Evolutionary conservation across 2,329 filamentous ascomycete genomes (phyloP), one percentile per base, ranked within the genome.

Genomic region (Colletotrichum gigasporum): DNA sequence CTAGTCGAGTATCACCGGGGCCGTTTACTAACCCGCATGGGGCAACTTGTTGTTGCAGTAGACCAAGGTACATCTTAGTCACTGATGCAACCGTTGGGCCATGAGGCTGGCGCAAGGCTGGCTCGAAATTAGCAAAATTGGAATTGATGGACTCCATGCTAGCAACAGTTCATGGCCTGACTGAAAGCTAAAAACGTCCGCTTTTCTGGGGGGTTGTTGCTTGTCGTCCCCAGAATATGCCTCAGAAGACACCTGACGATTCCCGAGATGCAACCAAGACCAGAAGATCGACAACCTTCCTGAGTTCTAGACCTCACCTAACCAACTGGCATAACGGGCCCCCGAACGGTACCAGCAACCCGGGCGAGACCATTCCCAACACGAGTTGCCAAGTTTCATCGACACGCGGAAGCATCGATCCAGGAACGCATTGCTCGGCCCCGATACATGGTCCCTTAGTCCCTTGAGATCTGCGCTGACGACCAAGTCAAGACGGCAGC

Each of bases 251-350:
- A 42, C 26, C 47, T 44, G 41, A 63, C 55, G 47, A 64, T 54
- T 51, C 45, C 28, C 60, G 47, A 52, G 8, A 18, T 34, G 47
- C 60, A 45, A 47, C 60, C 16, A 47, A 42, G 45, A 45, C 45
- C 11, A 52, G 24, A 45, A n/a, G 47, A 63, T 59, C 60, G 54
- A 53, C 45, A 47, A 39, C 45, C 54, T 59, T 53, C 54, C 16
- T 16, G 32, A 24, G 48, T 48, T n/a, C 61, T 53, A 47, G 55
- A 42, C 20, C 42, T 9, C 10, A 44, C 22, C 30, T 20, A 22
- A 24, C 42, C 42, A 22, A 20, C 26, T 44, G 22, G 24, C 47
- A 61, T 24, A 20, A 11, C 20, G 24, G 16, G 22, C 16, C 45
- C 22, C 37, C 45, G 30, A 47, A 34, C 30, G 8, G 22, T 26